Evolutionary conservation across 352 stramenopile species (phyloP).

Genomic region (Phytophthora pisi): DNA sequence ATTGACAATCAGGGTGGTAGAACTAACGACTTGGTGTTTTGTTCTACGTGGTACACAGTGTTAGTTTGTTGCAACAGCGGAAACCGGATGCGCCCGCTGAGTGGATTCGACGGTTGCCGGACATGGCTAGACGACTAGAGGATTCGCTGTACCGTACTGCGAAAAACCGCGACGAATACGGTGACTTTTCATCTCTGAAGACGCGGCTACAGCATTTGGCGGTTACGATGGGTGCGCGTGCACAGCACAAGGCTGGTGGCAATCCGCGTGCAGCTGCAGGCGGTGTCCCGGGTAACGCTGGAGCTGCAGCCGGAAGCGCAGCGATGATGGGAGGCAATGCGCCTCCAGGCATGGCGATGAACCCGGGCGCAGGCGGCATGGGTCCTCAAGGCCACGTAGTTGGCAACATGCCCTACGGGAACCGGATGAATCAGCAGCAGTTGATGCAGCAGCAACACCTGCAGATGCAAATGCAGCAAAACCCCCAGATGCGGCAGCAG

Average conservation of each 20-base stretch:
- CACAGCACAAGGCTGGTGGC: conserved; percentile 73
- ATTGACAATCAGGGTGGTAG: background rate
- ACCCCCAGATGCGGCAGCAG: conserved; percentile 81
- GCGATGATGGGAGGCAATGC: conserved; percentile 55
- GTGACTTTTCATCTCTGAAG: conserved; percentile 96
- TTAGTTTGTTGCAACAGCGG: conserved; percentile 96
- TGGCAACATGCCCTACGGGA: conserved; percentile 75
- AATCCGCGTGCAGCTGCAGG: conserved; percentile 53
- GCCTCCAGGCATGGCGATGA: conserved; percentile 57
- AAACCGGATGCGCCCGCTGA: conserved; percentile 97
- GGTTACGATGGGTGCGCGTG: conserved; percentile 86
- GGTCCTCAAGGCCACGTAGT: conserved; percentile 62
- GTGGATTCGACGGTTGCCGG: conserved; percentile 97
- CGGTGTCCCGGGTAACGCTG: conserved; percentile 33
- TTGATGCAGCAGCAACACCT: conserved; percentile 77
- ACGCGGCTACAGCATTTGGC: conserved; percentile 96
- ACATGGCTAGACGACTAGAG: conserved; percentile 98
- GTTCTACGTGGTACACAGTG: conserved; percentile 42
- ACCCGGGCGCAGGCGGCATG: conserved; percentile 58
- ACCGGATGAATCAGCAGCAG: conserved; percentile 84
- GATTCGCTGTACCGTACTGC: conserved; percentile 96
- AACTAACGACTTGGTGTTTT: conserved; percentile 13
- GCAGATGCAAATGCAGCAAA: conserved; percentile 85
- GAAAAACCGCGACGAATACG: conserved; percentile 95
- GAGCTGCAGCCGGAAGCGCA: conserved; percentile 33